phyloP scores from a whole-genome alignment of 179 eudicot genomes.

The Beta corolliflora region DNA sequence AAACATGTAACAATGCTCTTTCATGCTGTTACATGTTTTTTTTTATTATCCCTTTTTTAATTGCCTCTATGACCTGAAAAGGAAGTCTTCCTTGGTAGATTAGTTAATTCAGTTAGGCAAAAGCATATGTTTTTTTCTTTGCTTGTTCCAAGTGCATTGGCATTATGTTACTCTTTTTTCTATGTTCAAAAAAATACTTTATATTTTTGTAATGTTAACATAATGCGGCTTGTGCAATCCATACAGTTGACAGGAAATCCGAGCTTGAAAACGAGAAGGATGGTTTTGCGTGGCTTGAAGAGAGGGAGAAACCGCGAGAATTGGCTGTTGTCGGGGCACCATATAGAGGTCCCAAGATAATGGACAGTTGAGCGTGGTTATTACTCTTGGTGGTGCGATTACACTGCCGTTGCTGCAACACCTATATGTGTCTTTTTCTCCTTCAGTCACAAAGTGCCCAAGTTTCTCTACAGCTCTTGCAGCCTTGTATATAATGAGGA shows the following conservation, averaged over 20 bases:
- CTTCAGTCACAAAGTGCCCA: background rate
- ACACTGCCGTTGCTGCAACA: background rate
- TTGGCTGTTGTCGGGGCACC: slow-evolving; percentile 44
- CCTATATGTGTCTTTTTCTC: background rate
- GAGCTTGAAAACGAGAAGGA: slow-evolving; percentile 46
- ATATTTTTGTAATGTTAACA: background rate
- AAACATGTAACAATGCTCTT: too few species aligned
- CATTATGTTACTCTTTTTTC: background rate
- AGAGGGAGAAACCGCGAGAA: slow-evolving; percentile 56
- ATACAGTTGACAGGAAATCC: slow-evolving; percentile 39
- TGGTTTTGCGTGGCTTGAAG: slow-evolving; percentile 64
- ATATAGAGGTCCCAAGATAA: slow-evolving; percentile 66
- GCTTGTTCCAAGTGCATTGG: too few species aligned
- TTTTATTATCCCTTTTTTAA: too few species aligned
- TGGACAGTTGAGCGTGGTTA: slow-evolving; percentile 29
- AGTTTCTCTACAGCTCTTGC: background rate
- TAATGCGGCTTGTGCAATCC: background rate
- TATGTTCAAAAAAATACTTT: background rate
- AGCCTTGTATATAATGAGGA: slow-evolving; percentile 20
- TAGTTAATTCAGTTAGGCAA: too few species aligned
- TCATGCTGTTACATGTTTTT: too few species aligned
- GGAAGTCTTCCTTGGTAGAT: too few species aligned
- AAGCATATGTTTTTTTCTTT: too few species aligned
- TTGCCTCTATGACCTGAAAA: too few species aligned
- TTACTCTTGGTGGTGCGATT: background rate